Percentiles rank a stretch among this genome's conserved stretches.
These are phyloP conservation scores for Eustoma russellianum DNA, from an alignment of 257 asterid species.

Conservation along the genomic window DNA sequence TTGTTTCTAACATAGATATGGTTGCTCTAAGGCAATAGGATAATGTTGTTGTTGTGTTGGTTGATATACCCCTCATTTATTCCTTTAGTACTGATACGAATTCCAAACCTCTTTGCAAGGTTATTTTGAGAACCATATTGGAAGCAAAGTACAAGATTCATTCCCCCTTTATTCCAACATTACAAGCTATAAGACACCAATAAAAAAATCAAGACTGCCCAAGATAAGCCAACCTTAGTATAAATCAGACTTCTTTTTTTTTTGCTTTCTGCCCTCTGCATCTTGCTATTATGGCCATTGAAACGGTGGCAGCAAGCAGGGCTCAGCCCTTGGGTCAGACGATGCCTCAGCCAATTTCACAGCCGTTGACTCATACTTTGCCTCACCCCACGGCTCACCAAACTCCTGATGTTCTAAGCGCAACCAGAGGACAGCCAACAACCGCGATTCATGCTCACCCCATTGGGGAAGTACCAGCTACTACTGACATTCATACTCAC, in stretches of 20 bases:
- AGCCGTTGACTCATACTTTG: neutral
- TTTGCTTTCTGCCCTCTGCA: neutral
- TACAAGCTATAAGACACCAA: slow-evolving; percentile 19
- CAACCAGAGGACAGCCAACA: neutral
- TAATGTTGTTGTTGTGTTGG: no score
- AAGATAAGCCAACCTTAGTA: slow-evolving; percentile 7
- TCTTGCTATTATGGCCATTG: slow-evolving; percentile 7
- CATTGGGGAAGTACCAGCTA: slow-evolving; percentile 8
- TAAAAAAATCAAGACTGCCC: slow-evolving; percentile 11
- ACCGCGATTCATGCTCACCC: slow-evolving; percentile 4
- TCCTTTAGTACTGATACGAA: slow-evolving; percentile 1
- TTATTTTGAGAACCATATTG: slow-evolving; percentile 18
- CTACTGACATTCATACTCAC: slow-evolving; percentile 3
- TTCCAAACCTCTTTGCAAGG: slow-evolving; percentile 35
- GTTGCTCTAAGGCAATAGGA: no score
- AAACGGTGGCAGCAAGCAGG: slow-evolving; percentile 11
- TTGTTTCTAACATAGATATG: no score
- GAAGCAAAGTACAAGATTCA: slow-evolving; percentile 66
- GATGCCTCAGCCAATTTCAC: neutral
- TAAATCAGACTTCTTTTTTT: neutral
- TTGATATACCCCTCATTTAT: neutral
- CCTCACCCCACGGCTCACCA: neutral
- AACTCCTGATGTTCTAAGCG: neutral
- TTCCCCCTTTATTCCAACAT: slow-evolving; percentile 31
- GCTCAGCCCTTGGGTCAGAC: slow-evolving; percentile 3